phyloP scores from a whole-genome alignment of 371 early-diverging fungal species.

The Catenaria anguillulae region DNA sequence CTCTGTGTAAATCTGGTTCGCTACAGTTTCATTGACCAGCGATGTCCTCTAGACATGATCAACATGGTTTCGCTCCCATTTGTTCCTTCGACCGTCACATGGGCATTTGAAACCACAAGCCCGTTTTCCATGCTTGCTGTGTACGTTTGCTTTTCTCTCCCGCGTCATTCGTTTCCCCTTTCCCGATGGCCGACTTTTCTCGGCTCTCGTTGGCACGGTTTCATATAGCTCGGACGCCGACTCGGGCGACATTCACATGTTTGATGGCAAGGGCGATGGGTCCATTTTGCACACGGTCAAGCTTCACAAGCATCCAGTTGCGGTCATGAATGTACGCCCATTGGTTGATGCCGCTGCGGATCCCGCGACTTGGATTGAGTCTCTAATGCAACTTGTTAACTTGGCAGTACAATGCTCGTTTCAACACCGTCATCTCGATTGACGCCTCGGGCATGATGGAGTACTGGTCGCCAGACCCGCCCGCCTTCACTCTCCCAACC shows the following conservation, averaged over 20 bases:
- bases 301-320: conserved; percentile 60
- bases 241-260: conserved; percentile 51
- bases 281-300: conserved; percentile 43
- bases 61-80: conserved; percentile 72
- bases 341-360: too few relatives aligned
- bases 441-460: conserved; percentile 80
- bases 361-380: too few relatives aligned
- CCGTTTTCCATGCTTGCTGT: conserved; percentile 62
- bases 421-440: conserved; percentile 63
- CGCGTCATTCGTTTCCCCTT: too few relatives aligned
- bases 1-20: too few relatives aligned
- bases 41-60: conserved; percentile 93
- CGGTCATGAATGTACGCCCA: conserved; percentile 57
- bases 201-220: too few relatives aligned
- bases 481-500: conserved; percentile 9
- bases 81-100: conserved; percentile 61
- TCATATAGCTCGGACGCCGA: conserved; percentile 68
- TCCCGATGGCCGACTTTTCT: background rate
- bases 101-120: conserved; percentile 70
- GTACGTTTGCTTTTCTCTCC: conserved; percentile 22
- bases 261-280: conserved; percentile 58
- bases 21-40: too few relatives aligned
- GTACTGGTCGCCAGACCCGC: conserved; percentile 70
- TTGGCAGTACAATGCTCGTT: conserved; percentile 56
- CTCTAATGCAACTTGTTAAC: too few relatives aligned